Percentiles rank a stretch among this genome's conserved stretches.
Evolutionary conservation across 202 grass and related monocot species (phyloP).

Genomic region (Sporobolus alterniflorus): DNA sequence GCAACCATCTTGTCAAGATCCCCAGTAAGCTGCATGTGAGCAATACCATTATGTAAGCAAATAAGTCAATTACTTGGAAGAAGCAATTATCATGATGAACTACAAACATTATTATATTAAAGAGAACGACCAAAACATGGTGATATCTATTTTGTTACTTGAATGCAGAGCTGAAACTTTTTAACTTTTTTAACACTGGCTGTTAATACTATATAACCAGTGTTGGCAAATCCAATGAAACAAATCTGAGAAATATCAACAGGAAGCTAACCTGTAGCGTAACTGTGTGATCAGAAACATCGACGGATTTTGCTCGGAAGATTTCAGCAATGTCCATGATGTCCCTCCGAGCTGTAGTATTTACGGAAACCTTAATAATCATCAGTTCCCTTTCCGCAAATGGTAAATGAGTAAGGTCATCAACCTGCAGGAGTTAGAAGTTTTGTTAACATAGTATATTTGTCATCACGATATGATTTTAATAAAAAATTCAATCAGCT

Average conservation of each 20-base stretch:
- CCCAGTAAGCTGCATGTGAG: slow-evolving; percentile 74
- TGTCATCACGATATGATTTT: background rate
- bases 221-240: background rate
- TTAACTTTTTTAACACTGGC: background rate
- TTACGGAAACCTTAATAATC: slow-evolving; percentile 95
- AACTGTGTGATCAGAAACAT: slow-evolving; percentile 95
- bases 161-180: background rate
- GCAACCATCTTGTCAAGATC: slow-evolving; percentile 97
- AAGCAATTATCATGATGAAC: background rate
- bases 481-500: slow-evolving; percentile 9
- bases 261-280: slow-evolving; percentile 73
- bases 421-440: slow-evolving; percentile 53
- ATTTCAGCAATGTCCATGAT: slow-evolving; percentile 95
- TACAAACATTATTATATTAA: background rate
- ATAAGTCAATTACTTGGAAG: background rate
- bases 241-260: background rate
- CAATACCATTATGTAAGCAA: slow-evolving; percentile 16
- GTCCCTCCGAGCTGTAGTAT: slow-evolving; percentile 83
- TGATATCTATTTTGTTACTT: background rate
- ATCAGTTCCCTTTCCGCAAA: slow-evolving; percentile 96
- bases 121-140: background rate
- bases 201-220: background rate
- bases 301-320: slow-evolving; percentile 84
- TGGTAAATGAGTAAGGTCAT: slow-evolving; percentile 79
- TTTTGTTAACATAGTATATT: slow-evolving; percentile 14